Evolutionary conservation across 352 stramenopile species (phyloP), one percentile per base, ranked within the genome.

Genomic region (Phytophthora pinifolia): DNA sequence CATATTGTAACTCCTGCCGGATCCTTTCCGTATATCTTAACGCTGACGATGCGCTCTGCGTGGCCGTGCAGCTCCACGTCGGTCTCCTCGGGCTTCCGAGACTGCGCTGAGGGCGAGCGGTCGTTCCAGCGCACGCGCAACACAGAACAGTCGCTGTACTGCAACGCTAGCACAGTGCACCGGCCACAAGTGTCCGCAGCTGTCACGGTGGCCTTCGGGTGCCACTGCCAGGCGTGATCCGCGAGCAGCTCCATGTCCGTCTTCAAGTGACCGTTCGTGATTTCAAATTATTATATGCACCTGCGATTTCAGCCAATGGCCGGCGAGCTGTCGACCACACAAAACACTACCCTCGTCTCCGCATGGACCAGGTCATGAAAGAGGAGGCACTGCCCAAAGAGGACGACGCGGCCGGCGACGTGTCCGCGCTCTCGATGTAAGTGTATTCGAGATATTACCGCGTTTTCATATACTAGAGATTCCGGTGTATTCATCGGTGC

Each of bases 31-130:
- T 63, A 83, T 25, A 68, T 63, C 12, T 49, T 57, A 33, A 88
- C 49, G 17, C 57, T 71, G 4, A 73, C 53, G n/a, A 87, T 44
- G 38, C 65, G 73, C 34, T 81, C 68, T 13, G 34, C 29, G 46
- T 89, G 76, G 9, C 71, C 76, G 13, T 79, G 59, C 33, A 89
- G 56, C 52, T 88, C 79, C 15, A 89, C 14, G 44, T 84, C 70
- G 12, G 34, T 44, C 35, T 56, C 60, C 22, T 37, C 37, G 12
- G 79, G 51, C 2, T 48, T 46, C 32, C 68, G 35, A n/a, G 59
- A 59, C 39, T 76, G 22, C 22, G 22, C 59, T 9, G 35, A 10
- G 20, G 42, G 1, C 15, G 14, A 7, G 42, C 17, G 22, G 10
- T 17, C 20, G 47, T 64, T 71, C 61, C 67, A 71, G 4, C 69